Percentiles rank a stretch among this genome's conserved stretches.
These are phyloP conservation scores for Forsythia suspensa DNA, from an alignment of 257 asterid genomes.

Conservation along the genomic window DNA sequence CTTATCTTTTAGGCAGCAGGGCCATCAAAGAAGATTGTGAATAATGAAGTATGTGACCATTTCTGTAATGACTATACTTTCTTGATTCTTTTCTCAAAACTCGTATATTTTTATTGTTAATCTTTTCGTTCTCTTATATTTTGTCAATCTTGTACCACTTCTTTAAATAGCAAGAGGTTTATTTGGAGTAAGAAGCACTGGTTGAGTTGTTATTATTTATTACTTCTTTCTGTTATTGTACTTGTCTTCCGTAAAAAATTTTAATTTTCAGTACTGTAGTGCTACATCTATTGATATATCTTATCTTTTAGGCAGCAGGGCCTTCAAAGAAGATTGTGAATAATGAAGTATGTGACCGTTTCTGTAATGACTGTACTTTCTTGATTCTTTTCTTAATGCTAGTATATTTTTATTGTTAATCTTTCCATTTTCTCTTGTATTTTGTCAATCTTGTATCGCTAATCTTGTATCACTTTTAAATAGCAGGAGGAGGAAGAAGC, in stretches of 20 bases:
- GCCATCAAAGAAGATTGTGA: slow-evolving; percentile 21
- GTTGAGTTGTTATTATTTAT: not conserved
- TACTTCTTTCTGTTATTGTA: not conserved
- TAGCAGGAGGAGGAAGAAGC: slow-evolving; percentile 48
- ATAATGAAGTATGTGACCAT: slow-evolving; percentile 5
- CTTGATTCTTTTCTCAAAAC: not conserved
- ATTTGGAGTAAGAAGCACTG: slow-evolving; percentile 26
- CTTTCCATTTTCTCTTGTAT: not conserved
- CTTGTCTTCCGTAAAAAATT: slow-evolving; percentile 6
- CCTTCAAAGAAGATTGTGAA: slow-evolving; percentile 19
- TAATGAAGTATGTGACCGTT: slow-evolving; percentile 33
- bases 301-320: slow-evolving; percentile 29
- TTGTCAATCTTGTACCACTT: not conserved
- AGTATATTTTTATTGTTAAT: slow-evolving; percentile 8
- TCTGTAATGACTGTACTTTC: slow-evolving; percentile 13
- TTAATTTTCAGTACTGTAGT: not conserved
- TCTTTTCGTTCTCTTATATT: not conserved
- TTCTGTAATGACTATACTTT: not conserved
- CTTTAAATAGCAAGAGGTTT: slow-evolving; percentile 12
- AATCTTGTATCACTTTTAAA: not conserved
- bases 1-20: slow-evolving; percentile 23
- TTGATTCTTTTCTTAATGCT: not conserved
- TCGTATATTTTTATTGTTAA: slow-evolving; percentile 7
- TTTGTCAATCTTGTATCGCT: not conserved
- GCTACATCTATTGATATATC: slow-evolving; percentile 8